These are phyloP conservation scores for Cladobotryum mycophilum DNA, from an alignment of 2,329 filamentous ascomycete genomes.

Conservation along the genomic window DNA sequence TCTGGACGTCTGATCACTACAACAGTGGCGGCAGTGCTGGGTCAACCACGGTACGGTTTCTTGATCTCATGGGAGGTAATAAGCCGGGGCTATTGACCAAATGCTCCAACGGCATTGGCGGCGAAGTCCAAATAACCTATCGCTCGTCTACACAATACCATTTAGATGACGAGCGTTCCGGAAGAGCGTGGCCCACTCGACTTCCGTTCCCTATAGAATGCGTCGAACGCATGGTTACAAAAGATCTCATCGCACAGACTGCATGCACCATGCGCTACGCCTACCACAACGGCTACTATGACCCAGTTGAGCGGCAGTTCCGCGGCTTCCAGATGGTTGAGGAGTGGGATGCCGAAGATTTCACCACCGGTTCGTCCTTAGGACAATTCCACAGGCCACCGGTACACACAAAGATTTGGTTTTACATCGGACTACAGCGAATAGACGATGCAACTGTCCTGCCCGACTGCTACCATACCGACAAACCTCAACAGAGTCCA, in stretches of 20 bases:
- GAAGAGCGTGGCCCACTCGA: not conserved
- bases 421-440: slow-evolving; percentile 6
- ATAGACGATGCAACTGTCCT: not conserved
- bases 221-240: not conserved
- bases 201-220: not conserved
- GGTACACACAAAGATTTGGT: slow-evolving; percentile 11
- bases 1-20: not conserved
- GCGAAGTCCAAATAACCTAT: no score
- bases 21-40: not conserved
- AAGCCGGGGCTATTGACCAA: not conserved
- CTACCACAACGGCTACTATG: slow-evolving; percentile 24
- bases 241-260: not conserved
- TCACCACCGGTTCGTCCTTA: not conserved
- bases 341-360: slow-evolving; percentile 16
- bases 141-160: no score
- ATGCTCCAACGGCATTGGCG: not conserved
- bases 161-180: no score
- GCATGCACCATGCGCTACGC: slow-evolving; percentile 3
- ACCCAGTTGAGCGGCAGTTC: slow-evolving; percentile 22
- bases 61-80: not conserved
- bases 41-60: not conserved
- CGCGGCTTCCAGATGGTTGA: slow-evolving; percentile 26
- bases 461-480: not conserved
- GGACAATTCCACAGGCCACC: slow-evolving; percentile 6
- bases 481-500: not conserved